A percentile compares a stretch with the other conserved stretches of the same genome.
These are phyloP conservation scores for Thelonectria discophora DNA, from an alignment of 2,329 filamentous ascomycete species.

Conservation along the genomic window DNA sequence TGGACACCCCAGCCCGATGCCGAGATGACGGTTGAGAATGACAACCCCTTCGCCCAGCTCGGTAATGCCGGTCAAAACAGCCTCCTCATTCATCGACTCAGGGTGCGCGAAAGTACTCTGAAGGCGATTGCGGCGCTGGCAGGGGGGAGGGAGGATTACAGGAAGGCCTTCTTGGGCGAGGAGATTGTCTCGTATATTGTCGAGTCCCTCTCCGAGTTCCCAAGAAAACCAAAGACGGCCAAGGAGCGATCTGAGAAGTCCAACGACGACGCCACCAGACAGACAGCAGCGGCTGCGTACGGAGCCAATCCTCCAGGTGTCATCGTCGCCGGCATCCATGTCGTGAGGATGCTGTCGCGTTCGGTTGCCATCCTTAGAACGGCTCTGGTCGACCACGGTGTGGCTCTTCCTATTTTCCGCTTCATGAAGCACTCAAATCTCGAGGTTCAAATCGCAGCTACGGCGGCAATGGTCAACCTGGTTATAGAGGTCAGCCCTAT, in stretches of 20 bases:
- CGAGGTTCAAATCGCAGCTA: slow-evolving; percentile 86
- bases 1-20: slow-evolving; percentile 53
- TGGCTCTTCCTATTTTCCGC: slow-evolving; percentile 78
- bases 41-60: slow-evolving; percentile 57
- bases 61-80: slow-evolving; percentile 70
- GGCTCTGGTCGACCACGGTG: slow-evolving; percentile 83
- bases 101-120: slow-evolving; percentile 77
- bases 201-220: slow-evolving; percentile 74
- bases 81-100: slow-evolving; percentile 73
- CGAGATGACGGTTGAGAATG: slow-evolving; percentile 46
- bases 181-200: slow-evolving; percentile 85
- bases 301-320: slow-evolving; percentile 80
- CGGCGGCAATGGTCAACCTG: slow-evolving; percentile 84
- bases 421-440: slow-evolving; percentile 79
- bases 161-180: slow-evolving; percentile 82
- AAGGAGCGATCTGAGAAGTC: slow-evolving; percentile 55
- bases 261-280: slow-evolving; percentile 44
- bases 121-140: slow-evolving; percentile 84
- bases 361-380: slow-evolving; percentile 87
- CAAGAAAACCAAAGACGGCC: slow-evolving; percentile 57
- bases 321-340: slow-evolving; percentile 84
- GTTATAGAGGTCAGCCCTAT: slow-evolving; percentile 91
- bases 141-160: slow-evolving; percentile 82
- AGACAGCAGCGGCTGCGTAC: slow-evolving; percentile 57
- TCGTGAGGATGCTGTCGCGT: slow-evolving; percentile 81